Percentiles rank a stretch among this genome's conserved stretches.
phyloP scores from a whole-genome alignment of 2,329 filamentous ascomycete species.

The Exophiala phaeomuriformis region DNA sequence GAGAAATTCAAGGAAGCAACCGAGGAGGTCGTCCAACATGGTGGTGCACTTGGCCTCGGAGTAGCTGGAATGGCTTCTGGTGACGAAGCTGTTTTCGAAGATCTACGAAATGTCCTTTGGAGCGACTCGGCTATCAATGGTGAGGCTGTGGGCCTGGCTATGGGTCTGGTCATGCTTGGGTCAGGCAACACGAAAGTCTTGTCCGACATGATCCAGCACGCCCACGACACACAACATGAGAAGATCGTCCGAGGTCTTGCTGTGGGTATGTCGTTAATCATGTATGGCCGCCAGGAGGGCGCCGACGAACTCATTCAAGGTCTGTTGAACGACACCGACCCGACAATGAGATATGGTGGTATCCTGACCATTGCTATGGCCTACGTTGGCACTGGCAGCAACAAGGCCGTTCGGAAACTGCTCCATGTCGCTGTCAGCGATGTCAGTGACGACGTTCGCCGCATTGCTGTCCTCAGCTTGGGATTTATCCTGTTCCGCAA shows the following conservation, averaged over 20 bases:
- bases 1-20: slow-evolving; percentile 45
- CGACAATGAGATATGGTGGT: slow-evolving; percentile 88
- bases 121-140: slow-evolving; percentile 93
- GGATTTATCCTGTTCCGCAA: slow-evolving; percentile 98
- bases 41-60: slow-evolving; percentile 87
- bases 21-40: slow-evolving; percentile 85
- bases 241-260: slow-evolving; percentile 96
- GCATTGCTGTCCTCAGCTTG: slow-evolving; percentile 93
- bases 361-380: slow-evolving; percentile 98
- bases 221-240: slow-evolving; percentile 96
- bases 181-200: slow-evolving; percentile 92
- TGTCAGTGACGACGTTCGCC: slow-evolving; percentile 93
- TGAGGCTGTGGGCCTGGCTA: slow-evolving; percentile 88
- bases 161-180: slow-evolving; percentile 97
- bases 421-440: slow-evolving; percentile 95
- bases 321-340: slow-evolving; percentile 85
- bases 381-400: slow-evolving; percentile 95
- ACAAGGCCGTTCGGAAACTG: slow-evolving; percentile 94
- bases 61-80: slow-evolving; percentile 97
- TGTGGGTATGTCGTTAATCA: slow-evolving; percentile 94
- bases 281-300: slow-evolving; percentile 92
- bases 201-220: slow-evolving; percentile 95
- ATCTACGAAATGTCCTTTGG: slow-evolving; percentile 80
- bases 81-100: slow-evolving; percentile 81
- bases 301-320: slow-evolving; percentile 93